Base-by-base conservation (phyloP, 306 rosid species). In the Sechiopsis laciniata region DNA sequence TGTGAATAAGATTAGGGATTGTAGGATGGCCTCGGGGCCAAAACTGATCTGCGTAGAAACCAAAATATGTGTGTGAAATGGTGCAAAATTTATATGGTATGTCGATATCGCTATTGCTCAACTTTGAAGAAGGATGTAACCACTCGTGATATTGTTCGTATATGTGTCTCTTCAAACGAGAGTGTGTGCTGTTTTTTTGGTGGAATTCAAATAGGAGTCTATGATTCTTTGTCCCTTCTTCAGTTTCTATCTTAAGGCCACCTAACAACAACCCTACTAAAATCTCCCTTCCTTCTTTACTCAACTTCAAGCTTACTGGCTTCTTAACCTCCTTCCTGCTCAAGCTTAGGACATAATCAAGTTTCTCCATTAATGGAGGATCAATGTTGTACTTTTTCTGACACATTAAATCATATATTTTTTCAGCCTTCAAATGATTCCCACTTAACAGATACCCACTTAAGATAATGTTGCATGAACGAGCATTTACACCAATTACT, bases 11-110 rank as follows among this genome's bases (percentile, higher is more conserved):
- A 82, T 86, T 93, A 65, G 98, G 98, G 67, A 89, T 88, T 48
- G 80, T 67, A 4, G 77, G 87, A 58, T 77, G 84, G 57, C 94
- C 96, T 61, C 80, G 80, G 42, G 96, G 85, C 98, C 98, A 93
- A 83, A 93, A 93, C 71, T 93, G 97, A 76, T 88, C 96, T 0
- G 90, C 97, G 8, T 83, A 90, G 82, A 90, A 90, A 55, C 96
- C 87, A 77, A 93, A 90, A 77, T 79, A 80, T 74, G 91, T 80
- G 82, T 91, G 89, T 2, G 89, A 82, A 78, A 88, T 74, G 59
- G 94, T 88, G 75, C 85, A 81, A 77, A 85, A 90, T 75, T 73
- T 82, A 73, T 67, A 67, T 10, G 96, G 98, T 76, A 86, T 63
- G 40, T 80, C 78, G 73, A 77, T 83, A n/a, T 75, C 75, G 65